These are phyloP conservation scores for Graphilbum sp. DNA, from an alignment of 2,329 filamentous ascomycete species.

Conservation along the genomic window DNA sequence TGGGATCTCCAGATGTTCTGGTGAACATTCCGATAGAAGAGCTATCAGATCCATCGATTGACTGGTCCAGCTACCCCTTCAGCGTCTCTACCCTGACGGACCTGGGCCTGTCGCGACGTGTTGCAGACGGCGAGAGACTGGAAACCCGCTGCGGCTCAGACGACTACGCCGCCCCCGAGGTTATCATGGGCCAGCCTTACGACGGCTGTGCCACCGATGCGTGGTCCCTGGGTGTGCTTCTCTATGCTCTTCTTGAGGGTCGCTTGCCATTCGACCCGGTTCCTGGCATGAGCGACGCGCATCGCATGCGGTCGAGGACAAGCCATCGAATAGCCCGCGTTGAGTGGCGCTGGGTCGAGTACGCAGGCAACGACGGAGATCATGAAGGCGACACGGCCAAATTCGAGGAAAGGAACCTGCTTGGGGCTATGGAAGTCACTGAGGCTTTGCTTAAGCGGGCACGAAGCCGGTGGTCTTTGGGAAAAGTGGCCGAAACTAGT, in stretches of 20 bases:
- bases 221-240: constrained; percentile 84
- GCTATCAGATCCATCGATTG: constrained; percentile 42
- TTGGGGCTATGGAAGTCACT: constrained; percentile 65
- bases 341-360: constrained; percentile 90
- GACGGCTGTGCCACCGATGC: constrained; percentile 84
- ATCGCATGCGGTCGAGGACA: constrained; percentile 62
- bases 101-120: constrained; percentile 72
- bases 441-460: constrained; percentile 74
- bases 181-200: constrained; percentile 88
- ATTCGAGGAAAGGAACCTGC: constrained; percentile 46
- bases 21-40: constrained; percentile 63
- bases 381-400: constrained; percentile 51
- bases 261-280: constrained; percentile 83
- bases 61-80: constrained; percentile 63
- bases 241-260: constrained; percentile 90
- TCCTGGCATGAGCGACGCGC: constrained; percentile 60
- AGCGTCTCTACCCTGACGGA: constrained; percentile 83
- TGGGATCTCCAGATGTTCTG: constrained; percentile 54
- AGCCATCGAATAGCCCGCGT: constrained; percentile 90
- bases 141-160: constrained; percentile 89
- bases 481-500: constrained; percentile 51
- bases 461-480: constrained; percentile 58
- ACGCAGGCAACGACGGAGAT: constrained; percentile 68
- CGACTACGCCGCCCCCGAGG: constrained; percentile 92
- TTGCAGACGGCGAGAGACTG: constrained; percentile 75